A percentile compares a stretch with the other conserved stretches of the same genome.
Evolutionary conservation across 306 rosid genomes (phyloP).

Genomic region (Luffa aegyptiaca): DNA sequence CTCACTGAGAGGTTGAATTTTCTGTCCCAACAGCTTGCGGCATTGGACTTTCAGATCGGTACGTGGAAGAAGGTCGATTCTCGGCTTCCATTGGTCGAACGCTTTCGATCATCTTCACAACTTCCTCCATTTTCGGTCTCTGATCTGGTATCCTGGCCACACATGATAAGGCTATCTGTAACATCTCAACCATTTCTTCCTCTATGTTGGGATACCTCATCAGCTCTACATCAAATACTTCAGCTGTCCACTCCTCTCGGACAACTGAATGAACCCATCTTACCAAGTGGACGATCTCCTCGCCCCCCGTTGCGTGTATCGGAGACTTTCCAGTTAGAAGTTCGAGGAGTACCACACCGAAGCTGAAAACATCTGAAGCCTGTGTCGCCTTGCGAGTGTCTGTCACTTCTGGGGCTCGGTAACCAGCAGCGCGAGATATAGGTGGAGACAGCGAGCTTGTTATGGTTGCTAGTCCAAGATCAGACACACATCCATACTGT

Average conservation of each 20-base stretch:
- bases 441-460: slow-evolving; percentile 67
- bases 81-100: slow-evolving; percentile 47
- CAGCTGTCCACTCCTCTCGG: slow-evolving; percentile 92
- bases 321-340: slow-evolving; percentile 92
- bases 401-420: slow-evolving; percentile 84
- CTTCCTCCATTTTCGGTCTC: slow-evolving; percentile 61
- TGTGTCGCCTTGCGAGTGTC: slow-evolving; percentile 81
- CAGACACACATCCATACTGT: slow-evolving; percentile 68
- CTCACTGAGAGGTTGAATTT: slow-evolving; percentile 4
- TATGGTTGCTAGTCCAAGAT: slow-evolving; percentile 68
- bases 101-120: slow-evolving; percentile 57
- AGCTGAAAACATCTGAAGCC: slow-evolving; percentile 73
- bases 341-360: slow-evolving; percentile 80
- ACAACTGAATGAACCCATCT: slow-evolving; percentile 99
- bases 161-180: slow-evolving; percentile 80
- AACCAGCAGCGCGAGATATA: slow-evolving; percentile 72
- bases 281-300: slow-evolving; percentile 81
- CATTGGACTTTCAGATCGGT: slow-evolving; percentile 36
- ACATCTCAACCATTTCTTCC: slow-evolving; percentile 96
- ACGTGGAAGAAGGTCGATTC: slow-evolving; percentile 32
- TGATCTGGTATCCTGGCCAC: slow-evolving; percentile 76
- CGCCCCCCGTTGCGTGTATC: slow-evolving; percentile 63
- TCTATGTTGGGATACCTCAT: slow-evolving; percentile 80
- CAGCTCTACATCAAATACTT: slow-evolving; percentile 80
- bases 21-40: slow-evolving; percentile 10